Evolutionary conservation across 208 protist genomes (phyloP).

Genomic region (Leishmania mexicana): DNA sequence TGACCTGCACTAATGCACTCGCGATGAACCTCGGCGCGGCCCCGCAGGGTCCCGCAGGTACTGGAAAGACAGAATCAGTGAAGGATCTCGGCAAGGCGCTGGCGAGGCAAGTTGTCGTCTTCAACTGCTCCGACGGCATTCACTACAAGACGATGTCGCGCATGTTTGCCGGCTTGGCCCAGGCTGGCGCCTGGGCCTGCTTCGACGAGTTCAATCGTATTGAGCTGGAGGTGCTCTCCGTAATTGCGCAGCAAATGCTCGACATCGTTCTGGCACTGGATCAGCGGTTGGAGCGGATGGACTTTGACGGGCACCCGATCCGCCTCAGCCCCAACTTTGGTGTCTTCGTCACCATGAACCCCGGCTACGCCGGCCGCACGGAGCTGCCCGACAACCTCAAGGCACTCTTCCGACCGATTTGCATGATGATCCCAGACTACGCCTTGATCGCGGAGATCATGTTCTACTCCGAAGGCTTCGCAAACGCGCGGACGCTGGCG

Average conservation of each 20-base stretch:
- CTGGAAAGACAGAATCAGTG: slow-evolving; percentile 97
- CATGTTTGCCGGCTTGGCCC: slow-evolving; percentile 96
- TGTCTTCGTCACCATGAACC: slow-evolving; percentile 99
- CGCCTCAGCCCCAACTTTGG: slow-evolving; percentile 93
- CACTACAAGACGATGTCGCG: slow-evolving; percentile 97
- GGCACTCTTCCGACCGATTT: slow-evolving; percentile 96
- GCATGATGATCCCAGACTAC: slow-evolving; percentile 98
- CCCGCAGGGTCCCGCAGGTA: slow-evolving; percentile 96
- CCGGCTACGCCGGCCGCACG: slow-evolving; percentile 97
- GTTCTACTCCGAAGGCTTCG: slow-evolving; percentile 98
- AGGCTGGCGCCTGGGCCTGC: slow-evolving; percentile 96
- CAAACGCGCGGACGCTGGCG: slow-evolving; percentile 92
- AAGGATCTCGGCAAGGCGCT: slow-evolving; percentile 95
- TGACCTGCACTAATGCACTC: slow-evolving; percentile 95
- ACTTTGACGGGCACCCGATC: slow-evolving; percentile 95
- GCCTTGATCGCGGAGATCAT: slow-evolving; percentile 97
- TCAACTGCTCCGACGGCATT: slow-evolving; percentile 98
- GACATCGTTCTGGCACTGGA: slow-evolving; percentile 93
- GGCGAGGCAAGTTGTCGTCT: slow-evolving; percentile 93
- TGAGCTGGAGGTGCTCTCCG: slow-evolving; percentile 96
- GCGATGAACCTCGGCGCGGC: slow-evolving; percentile 94
- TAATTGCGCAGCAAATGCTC: slow-evolving; percentile 96
- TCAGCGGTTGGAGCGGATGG: slow-evolving; percentile 81
- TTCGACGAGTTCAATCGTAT: slow-evolving; percentile 99
- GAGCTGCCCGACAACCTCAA: slow-evolving; percentile 98